Evolutionary conservation across 306 rosid species (phyloP).

Genomic region (Rosa chinensis): DNA sequence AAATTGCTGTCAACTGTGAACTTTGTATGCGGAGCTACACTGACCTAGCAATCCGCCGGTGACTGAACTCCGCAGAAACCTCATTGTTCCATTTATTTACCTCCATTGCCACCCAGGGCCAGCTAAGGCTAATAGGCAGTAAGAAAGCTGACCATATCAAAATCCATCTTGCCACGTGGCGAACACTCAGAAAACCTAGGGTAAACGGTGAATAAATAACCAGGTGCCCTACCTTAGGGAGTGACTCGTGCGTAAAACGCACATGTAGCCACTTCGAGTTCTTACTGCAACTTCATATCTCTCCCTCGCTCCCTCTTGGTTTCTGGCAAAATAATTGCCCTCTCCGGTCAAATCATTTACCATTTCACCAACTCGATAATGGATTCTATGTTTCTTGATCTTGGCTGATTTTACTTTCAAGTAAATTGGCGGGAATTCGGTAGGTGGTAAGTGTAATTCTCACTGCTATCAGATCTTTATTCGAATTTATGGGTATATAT

Average conservation of each 20-base stretch:
- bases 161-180: slow-evolving; percentile 28
- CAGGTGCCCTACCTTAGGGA: background rate
- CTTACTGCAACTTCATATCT: background rate
- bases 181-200: slow-evolving; percentile 13
- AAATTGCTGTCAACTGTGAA: background rate
- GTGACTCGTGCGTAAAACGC: background rate
- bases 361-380: slow-evolving; percentile 16
- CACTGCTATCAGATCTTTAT: background rate
- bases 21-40: slow-evolving; percentile 5
- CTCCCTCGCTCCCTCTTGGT: background rate
- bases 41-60: slow-evolving; percentile 6
- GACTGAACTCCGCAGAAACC: background rate
- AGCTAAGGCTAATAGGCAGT: background rate
- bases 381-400: slow-evolving; percentile 29
- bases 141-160: slow-evolving; percentile 25
- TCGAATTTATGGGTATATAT: too few species aligned
- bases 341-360: background rate
- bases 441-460: slow-evolving; percentile 14
- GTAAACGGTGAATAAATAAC: slow-evolving; percentile 18
- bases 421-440: slow-evolving; percentile 21
- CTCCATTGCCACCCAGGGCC: slow-evolving; percentile 6
- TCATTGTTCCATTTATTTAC: background rate
- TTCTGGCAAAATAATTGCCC: slow-evolving; percentile 2
- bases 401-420: slow-evolving; percentile 24
- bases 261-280: background rate